A percentile compares a stretch with the other conserved stretches of the same genome.
phyloP scores from a whole-genome alignment of 345 rosid genomes.

The Kernera saxatilis region DNA sequence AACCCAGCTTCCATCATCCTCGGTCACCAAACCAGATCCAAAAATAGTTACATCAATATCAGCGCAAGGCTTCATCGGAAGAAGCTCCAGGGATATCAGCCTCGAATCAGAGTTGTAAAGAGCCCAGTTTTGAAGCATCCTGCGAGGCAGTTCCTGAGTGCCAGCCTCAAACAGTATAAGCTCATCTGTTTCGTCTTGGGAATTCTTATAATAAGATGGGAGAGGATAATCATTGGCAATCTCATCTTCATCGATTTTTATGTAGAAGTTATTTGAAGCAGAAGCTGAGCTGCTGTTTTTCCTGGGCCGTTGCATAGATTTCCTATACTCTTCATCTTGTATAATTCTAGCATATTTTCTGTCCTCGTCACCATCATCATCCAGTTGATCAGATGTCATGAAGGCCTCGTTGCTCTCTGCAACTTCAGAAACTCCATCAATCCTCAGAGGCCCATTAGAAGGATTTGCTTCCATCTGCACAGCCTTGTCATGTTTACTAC shows the following conservation, averaged over 20 bases:
- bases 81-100: constrained; percentile 72
- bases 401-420: constrained; percentile 4
- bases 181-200: constrained; percentile 68
- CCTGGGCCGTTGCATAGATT: constrained; percentile 40
- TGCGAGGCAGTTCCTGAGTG: constrained; percentile 54
- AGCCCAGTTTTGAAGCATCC: constrained; percentile 75
- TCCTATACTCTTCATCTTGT: constrained; percentile 71
- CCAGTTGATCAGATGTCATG: constrained; percentile 20
- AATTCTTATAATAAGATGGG: constrained; percentile 61
- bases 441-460: constrained; percentile 32
- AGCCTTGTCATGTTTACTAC: constrained; percentile 24
- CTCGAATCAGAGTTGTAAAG: constrained; percentile 69
- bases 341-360: constrained; percentile 53
- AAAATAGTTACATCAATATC: constrained; percentile 70
- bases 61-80: constrained; percentile 68
- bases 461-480: constrained; percentile 8
- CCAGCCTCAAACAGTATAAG: constrained; percentile 39
- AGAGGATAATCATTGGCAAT: constrained; percentile 81
- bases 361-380: constrained; percentile 43
- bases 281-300: constrained; percentile 40
- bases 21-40: constrained; percentile 69
- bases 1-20: constrained; percentile 60
- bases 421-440: constrained; percentile 34
- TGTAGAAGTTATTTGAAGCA: constrained; percentile 44
- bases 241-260: constrained; percentile 79